These are phyloP conservation scores for Exophiala aquamarina DNA, from an alignment of 2,329 filamentous ascomycete species.

Conservation along the genomic window DNA sequence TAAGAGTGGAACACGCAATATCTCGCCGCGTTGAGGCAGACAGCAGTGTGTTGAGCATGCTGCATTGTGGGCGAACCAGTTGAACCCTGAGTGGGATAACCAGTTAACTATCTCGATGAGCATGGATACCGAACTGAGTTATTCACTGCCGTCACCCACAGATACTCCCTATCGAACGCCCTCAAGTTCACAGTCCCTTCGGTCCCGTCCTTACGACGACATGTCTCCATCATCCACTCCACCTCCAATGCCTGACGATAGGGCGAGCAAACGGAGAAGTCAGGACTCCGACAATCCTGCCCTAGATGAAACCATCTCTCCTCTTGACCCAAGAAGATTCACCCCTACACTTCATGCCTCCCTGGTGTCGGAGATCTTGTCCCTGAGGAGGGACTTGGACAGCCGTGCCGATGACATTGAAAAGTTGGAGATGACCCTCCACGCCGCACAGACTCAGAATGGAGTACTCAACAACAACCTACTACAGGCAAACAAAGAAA, in stretches of 20 bases:
- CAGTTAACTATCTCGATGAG: not conserved
- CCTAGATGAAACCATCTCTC: constrained; percentile 66
- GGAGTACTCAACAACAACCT: constrained; percentile 67
- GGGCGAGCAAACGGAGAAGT: constrained; percentile 38
- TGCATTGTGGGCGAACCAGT: constrained; percentile 1
- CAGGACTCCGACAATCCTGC: constrained; percentile 36
- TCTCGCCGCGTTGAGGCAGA: too few relatives aligned
- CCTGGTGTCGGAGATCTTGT: constrained; percentile 89
- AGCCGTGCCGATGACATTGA: constrained; percentile 86
- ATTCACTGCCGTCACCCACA: constrained; percentile 66
- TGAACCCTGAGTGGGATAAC: constrained; percentile 11
- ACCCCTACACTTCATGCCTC: constrained; percentile 94
- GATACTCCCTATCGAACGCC: constrained; percentile 72
- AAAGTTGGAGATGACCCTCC: constrained; percentile 72
- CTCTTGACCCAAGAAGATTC: constrained; percentile 86
- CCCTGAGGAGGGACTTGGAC: constrained; percentile 83
- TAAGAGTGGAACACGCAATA: too few relatives aligned
- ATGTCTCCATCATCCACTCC: constrained; percentile 34
- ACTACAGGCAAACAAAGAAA: constrained; percentile 69
- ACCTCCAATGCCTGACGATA: constrained; percentile 59
- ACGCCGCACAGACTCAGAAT: constrained; percentile 70
- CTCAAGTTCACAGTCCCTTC: constrained; percentile 55
- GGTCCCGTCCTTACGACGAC: constrained; percentile 64
- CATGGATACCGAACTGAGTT: constrained; percentile 42
- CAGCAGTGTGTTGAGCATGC: too few relatives aligned